Percentiles rank a stretch among this genome's conserved stretches.
Conservation (phyloP, 768 basidiomycete genomes). For the Boletus rubescentipes region DNA sequence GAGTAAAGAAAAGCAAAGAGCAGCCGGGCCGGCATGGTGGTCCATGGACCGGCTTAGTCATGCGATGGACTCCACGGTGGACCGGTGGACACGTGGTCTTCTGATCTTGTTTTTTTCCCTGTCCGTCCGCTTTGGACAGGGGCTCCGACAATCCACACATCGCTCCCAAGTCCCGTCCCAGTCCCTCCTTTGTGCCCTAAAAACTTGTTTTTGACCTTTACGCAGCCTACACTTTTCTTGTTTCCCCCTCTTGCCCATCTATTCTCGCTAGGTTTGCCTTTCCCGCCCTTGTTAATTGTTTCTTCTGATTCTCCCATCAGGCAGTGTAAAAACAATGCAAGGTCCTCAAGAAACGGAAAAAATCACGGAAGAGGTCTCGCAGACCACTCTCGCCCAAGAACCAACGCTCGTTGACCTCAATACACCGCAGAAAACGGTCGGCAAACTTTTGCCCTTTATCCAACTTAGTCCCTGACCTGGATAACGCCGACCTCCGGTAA, state of each 20-base stretch:
- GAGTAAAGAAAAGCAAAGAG: no score
- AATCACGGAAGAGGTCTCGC: conserved; percentile 6
- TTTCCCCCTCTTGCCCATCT: background rate
- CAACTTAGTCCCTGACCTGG: conserved; percentile 27
- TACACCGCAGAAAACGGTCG: conserved; percentile 29
- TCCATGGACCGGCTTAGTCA: conserved; percentile 31
- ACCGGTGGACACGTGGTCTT: conserved; percentile 29
- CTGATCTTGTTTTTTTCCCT: conserved; percentile 38
- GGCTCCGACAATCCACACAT: conserved; percentile 38
- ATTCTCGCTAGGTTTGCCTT: conserved; percentile 15
- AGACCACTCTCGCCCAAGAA: conserved; percentile 17
- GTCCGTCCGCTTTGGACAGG: conserved; percentile 36
- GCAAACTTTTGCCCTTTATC: conserved; percentile 31
- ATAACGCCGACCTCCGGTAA: conserved; percentile 28
- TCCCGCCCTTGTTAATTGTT: background rate
- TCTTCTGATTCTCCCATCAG: conserved; percentile 31
- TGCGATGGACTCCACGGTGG: conserved; percentile 15
- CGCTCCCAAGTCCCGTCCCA: conserved; percentile 16
- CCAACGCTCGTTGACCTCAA: conserved; percentile 26
- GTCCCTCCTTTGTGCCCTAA: conserved; percentile 12
- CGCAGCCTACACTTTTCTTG: conserved; percentile 2
- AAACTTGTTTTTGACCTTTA: conserved; percentile 17
- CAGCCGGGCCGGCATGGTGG: conserved; percentile 18
- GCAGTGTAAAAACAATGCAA: conserved; percentile 34
- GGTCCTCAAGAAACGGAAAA: conserved; percentile 24